A percentile compares a stretch with the other conserved stretches of the same genome.
Evolutionary conservation across 257 asterid genomes (phyloP).

Genomic region (Capsicum chinense): DNA sequence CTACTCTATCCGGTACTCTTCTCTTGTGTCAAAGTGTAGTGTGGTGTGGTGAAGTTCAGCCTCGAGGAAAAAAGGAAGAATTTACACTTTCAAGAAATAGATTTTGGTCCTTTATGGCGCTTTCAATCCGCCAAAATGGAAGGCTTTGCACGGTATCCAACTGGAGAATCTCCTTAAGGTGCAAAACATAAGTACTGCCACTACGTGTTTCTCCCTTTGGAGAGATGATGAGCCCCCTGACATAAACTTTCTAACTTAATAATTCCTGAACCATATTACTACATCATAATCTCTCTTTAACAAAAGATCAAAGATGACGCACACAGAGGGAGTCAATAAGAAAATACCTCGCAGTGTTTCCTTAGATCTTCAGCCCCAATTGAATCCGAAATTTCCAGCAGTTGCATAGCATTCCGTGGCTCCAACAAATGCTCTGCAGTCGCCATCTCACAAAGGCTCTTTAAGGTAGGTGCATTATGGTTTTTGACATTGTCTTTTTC

Average conservation of each 20-base stretch:
- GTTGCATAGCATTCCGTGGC: slow-evolving; percentile 80
- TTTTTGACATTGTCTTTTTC: slow-evolving; percentile 46
- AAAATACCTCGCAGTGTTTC: slow-evolving; percentile 72
- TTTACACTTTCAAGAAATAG: no score
- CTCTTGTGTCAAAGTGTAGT: no score
- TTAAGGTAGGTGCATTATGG: slow-evolving; percentile 66
- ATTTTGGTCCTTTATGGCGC: no score
- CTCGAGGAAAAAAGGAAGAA: no score
- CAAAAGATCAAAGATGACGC: neutral
- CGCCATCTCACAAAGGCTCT: slow-evolving; percentile 80
- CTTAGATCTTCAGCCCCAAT: slow-evolving; percentile 80
- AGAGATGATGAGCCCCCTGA: no score
- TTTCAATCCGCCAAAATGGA: neutral
- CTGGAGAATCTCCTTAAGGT: neutral
- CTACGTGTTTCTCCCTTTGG: neutral
- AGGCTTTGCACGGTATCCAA: neutral
- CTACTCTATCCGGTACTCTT: neutral
- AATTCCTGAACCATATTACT: slow-evolving; percentile 15
- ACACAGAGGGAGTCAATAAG: slow-evolving; percentile 30
- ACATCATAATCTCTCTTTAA: neutral
- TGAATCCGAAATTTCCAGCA: slow-evolving; percentile 91
- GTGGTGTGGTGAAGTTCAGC: no score
- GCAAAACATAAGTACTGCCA: neutral
- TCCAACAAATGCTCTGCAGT: slow-evolving; percentile 89
- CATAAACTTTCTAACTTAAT: neutral